Percentiles rank a stretch among this genome's conserved stretches.
These are phyloP conservation scores for Globisporangium solare DNA, from an alignment of 352 stramenopile genomes.

Conservation along the genomic window DNA sequence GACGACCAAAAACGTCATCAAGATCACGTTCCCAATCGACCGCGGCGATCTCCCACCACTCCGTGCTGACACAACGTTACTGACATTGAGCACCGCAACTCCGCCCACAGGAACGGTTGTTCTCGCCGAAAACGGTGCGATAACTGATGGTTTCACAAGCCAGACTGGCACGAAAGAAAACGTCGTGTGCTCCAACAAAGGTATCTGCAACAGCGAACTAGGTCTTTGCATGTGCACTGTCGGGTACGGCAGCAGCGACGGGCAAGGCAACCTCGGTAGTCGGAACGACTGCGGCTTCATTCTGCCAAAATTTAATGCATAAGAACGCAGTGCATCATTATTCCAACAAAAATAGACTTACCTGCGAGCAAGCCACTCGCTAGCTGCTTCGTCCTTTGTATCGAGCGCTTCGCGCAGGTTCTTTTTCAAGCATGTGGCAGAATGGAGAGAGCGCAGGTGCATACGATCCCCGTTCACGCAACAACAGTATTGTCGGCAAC, in stretches of 20 bases:
- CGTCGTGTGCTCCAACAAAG: slow-evolving; percentile 82
- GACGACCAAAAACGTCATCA: slow-evolving; percentile 40
- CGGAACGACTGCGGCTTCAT: slow-evolving; percentile 61
- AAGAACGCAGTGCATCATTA: neutral
- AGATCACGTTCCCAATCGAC: slow-evolving; percentile 46
- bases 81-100: slow-evolving; percentile 16
- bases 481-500: no score
- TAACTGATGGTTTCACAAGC: slow-evolving; percentile 31
- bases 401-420: no score
- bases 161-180: slow-evolving; percentile 88
- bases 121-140: slow-evolving; percentile 34
- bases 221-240: slow-evolving; percentile 44
- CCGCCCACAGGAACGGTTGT: slow-evolving; percentile 16
- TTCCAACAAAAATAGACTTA: neutral
- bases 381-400: no score
- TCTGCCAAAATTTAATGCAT: slow-evolving; percentile 1
- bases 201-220: slow-evolving; percentile 67
- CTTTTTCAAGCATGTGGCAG: no score
- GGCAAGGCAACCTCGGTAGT: slow-evolving; percentile 44
- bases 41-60: slow-evolving; percentile 46
- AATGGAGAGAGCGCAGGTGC: no score
- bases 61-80: slow-evolving; percentile 27
- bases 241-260: slow-evolving; percentile 60
- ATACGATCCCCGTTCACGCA: no score
- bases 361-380: no score